Conservation (phyloP, 495 filamentous ascomycete species). For the Penicillium canescens region DNA sequence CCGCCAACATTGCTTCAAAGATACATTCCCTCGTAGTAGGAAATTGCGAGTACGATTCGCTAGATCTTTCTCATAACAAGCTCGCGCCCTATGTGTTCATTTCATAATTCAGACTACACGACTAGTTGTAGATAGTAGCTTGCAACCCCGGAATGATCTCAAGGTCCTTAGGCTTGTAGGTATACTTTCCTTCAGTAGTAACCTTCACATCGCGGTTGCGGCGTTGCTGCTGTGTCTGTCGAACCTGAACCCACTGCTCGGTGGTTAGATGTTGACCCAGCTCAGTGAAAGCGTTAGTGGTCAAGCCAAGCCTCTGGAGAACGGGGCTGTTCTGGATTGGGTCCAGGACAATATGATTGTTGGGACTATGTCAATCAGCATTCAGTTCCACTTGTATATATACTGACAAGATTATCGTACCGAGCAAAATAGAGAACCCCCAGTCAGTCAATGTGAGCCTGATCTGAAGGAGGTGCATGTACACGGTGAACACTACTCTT, state of each 20-base stretch:
- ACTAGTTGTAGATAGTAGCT: slow-evolving; percentile 46
- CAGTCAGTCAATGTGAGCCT: slow-evolving; percentile 51
- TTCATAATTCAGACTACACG: neutral
- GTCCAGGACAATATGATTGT: slow-evolving; percentile 40
- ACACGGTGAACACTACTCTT: slow-evolving; percentile 56
- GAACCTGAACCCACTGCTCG: slow-evolving; percentile 37
- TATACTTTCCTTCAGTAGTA: slow-evolving; percentile 35
- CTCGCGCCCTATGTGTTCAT: too few relatives aligned
- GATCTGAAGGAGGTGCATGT: slow-evolving; percentile 48
- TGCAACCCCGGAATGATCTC: slow-evolving; percentile 50
- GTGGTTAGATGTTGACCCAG: slow-evolving; percentile 34
- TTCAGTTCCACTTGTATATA: neutral
- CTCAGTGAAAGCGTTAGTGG: slow-evolving; percentile 32
- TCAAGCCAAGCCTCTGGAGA: slow-evolving; percentile 42
- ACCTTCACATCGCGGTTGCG: slow-evolving; percentile 42
- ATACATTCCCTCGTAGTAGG: too few relatives aligned
- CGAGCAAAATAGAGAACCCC: slow-evolving; percentile 50
- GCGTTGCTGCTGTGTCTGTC: slow-evolving; percentile 44
- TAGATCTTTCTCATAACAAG: too few relatives aligned
- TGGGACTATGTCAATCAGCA: slow-evolving; percentile 21
- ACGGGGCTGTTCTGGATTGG: slow-evolving; percentile 44
- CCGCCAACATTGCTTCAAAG: too few relatives aligned
- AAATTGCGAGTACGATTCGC: too few relatives aligned
- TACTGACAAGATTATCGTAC: slow-evolving; percentile 6
- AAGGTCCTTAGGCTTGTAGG: slow-evolving; percentile 41